A percentile compares a stretch with the other conserved stretches of the same genome.
Evolutionary conservation across 345 rosid genomes (phyloP).

Genomic region (Kandelia obovata): DNA sequence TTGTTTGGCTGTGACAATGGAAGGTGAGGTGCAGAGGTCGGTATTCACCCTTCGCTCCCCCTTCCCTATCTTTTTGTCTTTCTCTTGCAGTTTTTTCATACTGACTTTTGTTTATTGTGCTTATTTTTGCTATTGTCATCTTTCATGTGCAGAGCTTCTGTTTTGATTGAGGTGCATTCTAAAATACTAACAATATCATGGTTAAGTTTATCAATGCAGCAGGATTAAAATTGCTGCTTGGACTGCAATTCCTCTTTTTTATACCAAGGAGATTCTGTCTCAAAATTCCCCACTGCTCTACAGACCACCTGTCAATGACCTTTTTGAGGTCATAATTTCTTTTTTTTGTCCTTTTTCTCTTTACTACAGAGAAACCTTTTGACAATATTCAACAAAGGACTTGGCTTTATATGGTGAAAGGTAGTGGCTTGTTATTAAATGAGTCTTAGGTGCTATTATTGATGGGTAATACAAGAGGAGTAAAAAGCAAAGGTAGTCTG

Average conservation of each 20-base stretch:
- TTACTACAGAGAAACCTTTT: too few relatives aligned
- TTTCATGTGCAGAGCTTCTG: neutral
- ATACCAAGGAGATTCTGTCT: neutral
- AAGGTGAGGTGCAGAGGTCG: slow-evolving; percentile 90
- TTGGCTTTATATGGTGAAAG: too few relatives aligned
- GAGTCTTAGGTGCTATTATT: too few relatives aligned
- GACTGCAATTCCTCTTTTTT: neutral
- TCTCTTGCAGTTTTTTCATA: neutral
- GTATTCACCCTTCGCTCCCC: neutral
- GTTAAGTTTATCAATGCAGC: neutral
- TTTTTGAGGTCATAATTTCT: too few relatives aligned
- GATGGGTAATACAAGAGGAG: too few relatives aligned
- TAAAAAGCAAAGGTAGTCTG: too few relatives aligned
- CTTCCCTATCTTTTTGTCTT: neutral
- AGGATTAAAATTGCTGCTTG: neutral
- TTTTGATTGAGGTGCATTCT: neutral
- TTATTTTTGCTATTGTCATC: too few relatives aligned
- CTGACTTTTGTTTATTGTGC: too few relatives aligned
- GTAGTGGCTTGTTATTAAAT: too few relatives aligned
- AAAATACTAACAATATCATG: neutral
- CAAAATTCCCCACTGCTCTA: neutral
- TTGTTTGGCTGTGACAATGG: slow-evolving; percentile 88
- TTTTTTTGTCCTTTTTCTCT: too few relatives aligned
- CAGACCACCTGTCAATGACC: too few relatives aligned
- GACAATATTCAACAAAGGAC: too few relatives aligned